phyloP scores from a whole-genome alignment of 371 early-diverging fungal species.

The Mortierella sp. region DNA sequence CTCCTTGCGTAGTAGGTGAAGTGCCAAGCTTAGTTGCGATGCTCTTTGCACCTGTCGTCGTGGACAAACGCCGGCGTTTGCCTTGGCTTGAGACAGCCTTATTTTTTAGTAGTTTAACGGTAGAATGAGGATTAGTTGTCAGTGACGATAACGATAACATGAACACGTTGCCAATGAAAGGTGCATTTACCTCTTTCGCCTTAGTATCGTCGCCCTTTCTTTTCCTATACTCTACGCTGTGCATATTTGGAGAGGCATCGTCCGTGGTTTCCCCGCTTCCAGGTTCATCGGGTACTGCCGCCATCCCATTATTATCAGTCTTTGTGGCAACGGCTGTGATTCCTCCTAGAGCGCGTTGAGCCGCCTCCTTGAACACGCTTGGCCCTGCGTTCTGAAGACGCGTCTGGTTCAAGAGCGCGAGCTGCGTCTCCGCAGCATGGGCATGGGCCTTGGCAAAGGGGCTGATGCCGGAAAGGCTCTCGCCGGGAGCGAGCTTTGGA shows the following conservation, averaged over 20 bases:
- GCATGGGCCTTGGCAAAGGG: conserved; percentile 10
- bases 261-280: conserved; percentile 26
- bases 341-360: conserved; percentile 25
- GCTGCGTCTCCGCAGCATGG: conserved; percentile 2
- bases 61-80: conserved; percentile 27
- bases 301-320: not conserved
- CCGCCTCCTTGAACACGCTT: conserved; percentile 19
- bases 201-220: conserved; percentile 19
- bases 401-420: not conserved
- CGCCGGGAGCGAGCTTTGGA: conserved; percentile 10
- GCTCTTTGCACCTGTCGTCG: not conserved
- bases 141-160: not conserved
- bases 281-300: not conserved
- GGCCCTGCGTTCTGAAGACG: conserved; percentile 8
- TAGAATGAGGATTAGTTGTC: not conserved
- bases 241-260: conserved; percentile 18
- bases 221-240: conserved; percentile 18
- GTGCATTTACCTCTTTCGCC: conserved; percentile 22
- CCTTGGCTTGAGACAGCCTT: conserved; percentile 14
- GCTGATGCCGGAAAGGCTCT: not conserved
- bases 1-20: not conserved
- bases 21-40: not conserved
- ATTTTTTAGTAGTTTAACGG: too few relatives aligned
- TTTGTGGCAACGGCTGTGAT: not conserved
- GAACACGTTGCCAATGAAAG: not conserved